phyloP scores from a whole-genome alignment of 495 filamentous ascomycete species.

The Hyaloscypha variabilis region DNA sequence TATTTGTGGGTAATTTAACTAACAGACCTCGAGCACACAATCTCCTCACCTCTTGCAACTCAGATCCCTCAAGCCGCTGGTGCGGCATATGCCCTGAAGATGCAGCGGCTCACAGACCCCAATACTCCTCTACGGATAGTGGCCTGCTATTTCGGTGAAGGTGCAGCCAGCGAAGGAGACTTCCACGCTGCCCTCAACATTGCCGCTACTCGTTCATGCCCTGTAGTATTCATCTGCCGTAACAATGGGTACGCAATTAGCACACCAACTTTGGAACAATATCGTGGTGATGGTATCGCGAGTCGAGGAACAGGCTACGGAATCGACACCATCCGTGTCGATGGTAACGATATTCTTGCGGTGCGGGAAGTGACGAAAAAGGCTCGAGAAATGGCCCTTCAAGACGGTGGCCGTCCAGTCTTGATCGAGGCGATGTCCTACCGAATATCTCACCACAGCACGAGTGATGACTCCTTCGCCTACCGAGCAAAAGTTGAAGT shows the following conservation, averaged over 20 bases:
- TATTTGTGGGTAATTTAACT: neutral
- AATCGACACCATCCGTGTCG: conserved; percentile 94
- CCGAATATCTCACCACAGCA: conserved; percentile 95
- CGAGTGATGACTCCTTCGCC: conserved; percentile 95
- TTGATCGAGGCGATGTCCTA: conserved; percentile 98
- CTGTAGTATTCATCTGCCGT: conserved; percentile 91
- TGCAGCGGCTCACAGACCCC: conserved; percentile 76
- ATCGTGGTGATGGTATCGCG: conserved; percentile 95
- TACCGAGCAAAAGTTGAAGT: conserved; percentile 94
- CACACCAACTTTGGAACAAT: conserved; percentile 94
- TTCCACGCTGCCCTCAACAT: conserved; percentile 98
- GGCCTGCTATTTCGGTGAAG: conserved; percentile 94
- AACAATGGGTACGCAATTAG: conserved; percentile 98
- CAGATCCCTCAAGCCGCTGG: conserved; percentile 95
- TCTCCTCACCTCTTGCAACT: conserved; percentile 90
- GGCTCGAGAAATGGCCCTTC: conserved; percentile 64
- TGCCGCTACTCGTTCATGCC: conserved; percentile 89
- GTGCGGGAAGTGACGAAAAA: conserved; percentile 82
- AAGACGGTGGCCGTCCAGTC: conserved; percentile 68
- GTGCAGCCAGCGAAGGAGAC: conserved; percentile 95
- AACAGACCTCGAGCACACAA: conserved; percentile 67
- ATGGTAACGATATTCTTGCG: conserved; percentile 97
- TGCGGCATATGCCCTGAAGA: conserved; percentile 91
- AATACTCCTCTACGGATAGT: conserved; percentile 68
- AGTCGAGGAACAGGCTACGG: conserved; percentile 94